These are phyloP conservation scores for Cyberlindnera mycetangii DNA, from an alignment of 805 yeast species.

Conservation along the genomic window DNA sequence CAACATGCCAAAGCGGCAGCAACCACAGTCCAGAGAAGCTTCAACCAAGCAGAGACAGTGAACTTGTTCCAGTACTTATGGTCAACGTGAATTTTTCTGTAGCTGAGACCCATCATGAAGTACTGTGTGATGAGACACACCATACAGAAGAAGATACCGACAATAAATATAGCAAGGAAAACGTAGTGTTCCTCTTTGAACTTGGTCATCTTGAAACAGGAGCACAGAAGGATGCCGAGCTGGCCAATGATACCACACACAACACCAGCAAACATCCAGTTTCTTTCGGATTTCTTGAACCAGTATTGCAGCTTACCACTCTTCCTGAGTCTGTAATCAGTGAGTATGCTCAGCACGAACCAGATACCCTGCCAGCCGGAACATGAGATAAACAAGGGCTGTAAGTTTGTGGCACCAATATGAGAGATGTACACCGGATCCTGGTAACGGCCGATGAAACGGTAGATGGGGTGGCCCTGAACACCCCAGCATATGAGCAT, in stretches of 20 bases:
- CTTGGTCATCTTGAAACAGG: constrained; percentile 64
- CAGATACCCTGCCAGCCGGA: constrained; percentile 75
- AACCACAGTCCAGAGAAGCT: constrained; percentile 59
- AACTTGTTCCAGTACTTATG: constrained; percentile 39
- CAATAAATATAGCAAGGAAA: constrained; percentile 74
- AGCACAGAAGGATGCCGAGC: constrained; percentile 68
- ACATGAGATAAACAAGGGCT: constrained; percentile 81
- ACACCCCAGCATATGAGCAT: constrained; percentile 74
- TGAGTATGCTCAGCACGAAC: constrained; percentile 57
- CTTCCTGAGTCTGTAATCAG: constrained; percentile 62
- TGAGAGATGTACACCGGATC: constrained; percentile 74
- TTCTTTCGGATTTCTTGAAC: constrained; percentile 37
- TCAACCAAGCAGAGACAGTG: constrained; percentile 49
- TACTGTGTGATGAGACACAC: constrained; percentile 45
- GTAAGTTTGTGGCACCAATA: constrained; percentile 82
- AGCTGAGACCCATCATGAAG: constrained; percentile 43
- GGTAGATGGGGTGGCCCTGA: constrained; percentile 74
- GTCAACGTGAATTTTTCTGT: constrained; percentile 34
- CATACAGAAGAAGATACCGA: constrained; percentile 54
- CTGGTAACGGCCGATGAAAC: constrained; percentile 45
- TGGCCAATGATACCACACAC: constrained; percentile 56
- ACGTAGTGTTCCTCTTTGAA: constrained; percentile 56
- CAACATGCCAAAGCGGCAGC: constrained; percentile 69
- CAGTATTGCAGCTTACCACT: constrained; percentile 46
- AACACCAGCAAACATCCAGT: constrained; percentile 39